Evolutionary conservation across 371 early-diverging fungal species (phyloP).

Genomic region (Saksenaea oblongispora): DNA sequence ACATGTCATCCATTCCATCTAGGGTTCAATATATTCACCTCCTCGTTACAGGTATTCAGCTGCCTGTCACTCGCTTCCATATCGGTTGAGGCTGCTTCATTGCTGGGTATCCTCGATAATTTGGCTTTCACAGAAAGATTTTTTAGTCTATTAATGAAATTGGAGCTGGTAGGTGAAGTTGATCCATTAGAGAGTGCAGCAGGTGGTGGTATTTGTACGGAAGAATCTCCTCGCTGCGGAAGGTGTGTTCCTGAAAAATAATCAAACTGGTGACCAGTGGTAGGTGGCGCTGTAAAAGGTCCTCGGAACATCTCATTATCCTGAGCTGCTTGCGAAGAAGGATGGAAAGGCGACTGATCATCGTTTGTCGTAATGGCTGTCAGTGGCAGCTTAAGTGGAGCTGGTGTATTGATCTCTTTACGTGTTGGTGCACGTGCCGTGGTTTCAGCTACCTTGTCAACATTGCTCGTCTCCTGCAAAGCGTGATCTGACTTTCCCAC

Average conservation of each 20-base stretch:
- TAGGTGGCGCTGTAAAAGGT: conserved; percentile 49
- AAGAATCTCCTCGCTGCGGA: conserved; percentile 18
- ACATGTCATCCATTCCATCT: background rate
- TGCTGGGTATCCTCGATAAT: conserved; percentile 42
- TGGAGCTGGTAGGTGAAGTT: conserved; percentile 35
- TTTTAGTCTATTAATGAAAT: conserved; percentile 57
- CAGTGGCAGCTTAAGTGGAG: conserved; percentile 23
- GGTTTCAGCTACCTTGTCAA: conserved; percentile 3
- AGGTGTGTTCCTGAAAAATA: conserved; percentile 52
- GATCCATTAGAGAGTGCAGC: conserved; percentile 44
- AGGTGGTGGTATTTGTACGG: conserved; percentile 41
- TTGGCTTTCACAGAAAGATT: conserved; percentile 56
- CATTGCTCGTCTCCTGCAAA: background rate
- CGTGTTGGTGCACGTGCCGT: conserved; percentile 12
- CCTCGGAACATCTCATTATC: conserved; percentile 17
- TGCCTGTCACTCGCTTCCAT: conserved; percentile 6
- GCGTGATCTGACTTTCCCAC: background rate
- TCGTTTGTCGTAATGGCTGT: conserved; percentile 29
- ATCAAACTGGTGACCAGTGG: conserved; percentile 34
- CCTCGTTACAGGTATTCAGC: background rate
- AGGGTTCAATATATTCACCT: background rate
- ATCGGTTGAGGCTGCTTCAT: conserved; percentile 18
- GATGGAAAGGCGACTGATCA: conserved; percentile 22
- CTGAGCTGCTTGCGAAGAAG: conserved; percentile 16
- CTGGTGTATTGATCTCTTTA: background rate